These are phyloP conservation scores for Xylariomycetidae sp. DNA, from an alignment of 2,329 filamentous ascomycete genomes.

Conservation along the genomic window DNA sequence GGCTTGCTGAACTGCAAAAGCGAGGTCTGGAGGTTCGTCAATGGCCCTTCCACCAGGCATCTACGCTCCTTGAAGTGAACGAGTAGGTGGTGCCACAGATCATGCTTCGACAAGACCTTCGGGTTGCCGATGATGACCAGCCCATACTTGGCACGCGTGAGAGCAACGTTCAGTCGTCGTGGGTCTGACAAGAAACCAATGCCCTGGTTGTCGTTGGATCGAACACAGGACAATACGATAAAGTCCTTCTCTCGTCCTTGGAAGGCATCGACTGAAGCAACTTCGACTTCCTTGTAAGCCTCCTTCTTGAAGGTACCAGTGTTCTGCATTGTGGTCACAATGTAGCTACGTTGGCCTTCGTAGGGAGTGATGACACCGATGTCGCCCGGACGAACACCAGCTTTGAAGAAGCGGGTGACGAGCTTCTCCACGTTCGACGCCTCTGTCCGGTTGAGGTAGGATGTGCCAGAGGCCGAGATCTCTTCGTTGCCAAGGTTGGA, in stretches of 20 bases:
- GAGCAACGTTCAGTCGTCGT: constrained; percentile 90
- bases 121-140: constrained; percentile 96
- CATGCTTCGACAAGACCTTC: constrained; percentile 95
- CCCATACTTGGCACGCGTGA: constrained; percentile 95
- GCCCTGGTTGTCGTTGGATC: constrained; percentile 97
- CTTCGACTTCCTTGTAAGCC: constrained; percentile 96
- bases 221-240: constrained; percentile 94
- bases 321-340: constrained; percentile 99
- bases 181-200: constrained; percentile 98
- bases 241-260: constrained; percentile 99
- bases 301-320: constrained; percentile 98
- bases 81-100: constrained; percentile 92
- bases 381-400: constrained; percentile 84
- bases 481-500: constrained; percentile 96
- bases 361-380: constrained; percentile 99
- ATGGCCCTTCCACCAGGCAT: constrained; percentile 89
- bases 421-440: constrained; percentile 98
- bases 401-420: constrained; percentile 97
- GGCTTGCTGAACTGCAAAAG: constrained; percentile 91
- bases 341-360: constrained; percentile 95
- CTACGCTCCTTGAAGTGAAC: constrained; percentile 96
- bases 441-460: constrained; percentile 95
- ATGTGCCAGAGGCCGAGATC: constrained; percentile 95
- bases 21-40: constrained; percentile 93
- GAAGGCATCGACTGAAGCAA: constrained; percentile 97